A percentile compares a stretch with the other conserved stretches of the same genome.
These are phyloP conservation scores for Penicillium occitanis DNA, from an alignment of 2,329 filamentous ascomycete genomes.

Conservation along the genomic window DNA sequence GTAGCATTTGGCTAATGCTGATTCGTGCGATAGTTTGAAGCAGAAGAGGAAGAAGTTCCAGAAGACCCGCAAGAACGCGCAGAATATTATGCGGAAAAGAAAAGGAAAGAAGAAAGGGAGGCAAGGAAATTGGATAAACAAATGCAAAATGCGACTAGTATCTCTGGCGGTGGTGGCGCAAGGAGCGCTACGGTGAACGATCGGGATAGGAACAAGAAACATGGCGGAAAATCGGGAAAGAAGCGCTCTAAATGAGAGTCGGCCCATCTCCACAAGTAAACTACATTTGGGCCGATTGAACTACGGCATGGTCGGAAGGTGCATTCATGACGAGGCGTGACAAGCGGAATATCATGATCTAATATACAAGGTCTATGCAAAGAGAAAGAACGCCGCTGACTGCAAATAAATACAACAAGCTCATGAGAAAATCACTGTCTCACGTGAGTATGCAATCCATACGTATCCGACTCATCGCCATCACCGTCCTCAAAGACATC, in stretches of 20 bases:
- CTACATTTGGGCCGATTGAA: background rate
- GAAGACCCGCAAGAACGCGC: background rate
- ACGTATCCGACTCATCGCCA: conserved; percentile 40
- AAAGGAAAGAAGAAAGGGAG: conserved; percentile 23
- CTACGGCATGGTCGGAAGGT: background rate
- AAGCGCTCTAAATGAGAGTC: conserved; percentile 14
- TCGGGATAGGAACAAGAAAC: conserved; percentile 8
- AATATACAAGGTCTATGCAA: conserved; percentile 5
- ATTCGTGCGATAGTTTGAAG: background rate
- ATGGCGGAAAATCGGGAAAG: conserved; percentile 15
- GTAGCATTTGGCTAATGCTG: background rate
- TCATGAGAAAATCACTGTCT: background rate
- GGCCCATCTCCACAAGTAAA: background rate
- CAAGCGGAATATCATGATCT: conserved; percentile 2
- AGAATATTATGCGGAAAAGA: conserved; percentile 19
- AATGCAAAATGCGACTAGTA: conserved; percentile 31
- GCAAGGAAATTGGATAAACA: conserved; percentile 23
- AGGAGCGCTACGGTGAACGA: conserved; percentile 30
- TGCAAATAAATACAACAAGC: conserved; percentile 10
- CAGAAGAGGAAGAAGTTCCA: background rate
- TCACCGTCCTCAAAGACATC: conserved; percentile 48
- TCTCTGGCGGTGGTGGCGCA: conserved; percentile 29
- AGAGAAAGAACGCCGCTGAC: background rate
- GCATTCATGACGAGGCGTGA: background rate
- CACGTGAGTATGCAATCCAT: conserved; percentile 43